These are phyloP conservation scores for Thinopyrum obtusiflorum DNA, from an alignment of 202 grass and related monocot species.

Conservation along the genomic window DNA sequence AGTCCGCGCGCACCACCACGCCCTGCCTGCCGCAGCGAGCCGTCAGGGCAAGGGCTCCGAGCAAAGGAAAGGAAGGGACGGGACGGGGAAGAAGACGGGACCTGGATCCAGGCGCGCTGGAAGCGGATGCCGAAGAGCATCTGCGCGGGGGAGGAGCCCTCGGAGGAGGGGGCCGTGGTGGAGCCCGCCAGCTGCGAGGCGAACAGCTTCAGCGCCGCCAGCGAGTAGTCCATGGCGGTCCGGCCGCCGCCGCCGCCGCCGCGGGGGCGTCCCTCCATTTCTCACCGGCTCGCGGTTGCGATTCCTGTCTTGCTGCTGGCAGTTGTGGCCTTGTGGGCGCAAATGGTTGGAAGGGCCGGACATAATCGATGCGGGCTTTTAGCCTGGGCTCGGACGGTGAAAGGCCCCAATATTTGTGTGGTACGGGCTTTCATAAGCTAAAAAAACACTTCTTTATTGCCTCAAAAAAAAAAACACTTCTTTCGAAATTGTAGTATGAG, in stretches of 20 bases:
- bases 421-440: no score
- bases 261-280: neutral
- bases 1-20: slow-evolving; percentile 44
- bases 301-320: neutral
- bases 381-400: no score
- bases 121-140: slow-evolving; percentile 74
- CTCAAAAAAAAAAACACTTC: no score
- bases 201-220: slow-evolving; percentile 86
- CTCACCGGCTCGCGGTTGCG: neutral
- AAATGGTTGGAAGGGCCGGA: no score
- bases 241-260: neutral
- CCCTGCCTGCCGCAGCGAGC: slow-evolving; percentile 53
- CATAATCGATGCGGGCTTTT: no score
- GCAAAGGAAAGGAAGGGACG: neutral
- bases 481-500: no score
- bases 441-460: no score
- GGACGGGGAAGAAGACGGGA: slow-evolving; percentile 1
- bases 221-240: slow-evolving; percentile 60
- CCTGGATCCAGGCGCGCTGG: slow-evolving; percentile 94
- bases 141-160: slow-evolving; percentile 31
- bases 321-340: no score
- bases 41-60: slow-evolving; percentile 17
- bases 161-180: slow-evolving; percentile 22
- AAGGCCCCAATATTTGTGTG: no score
- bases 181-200: slow-evolving; percentile 45